phyloP scores from a whole-genome alignment of 495 filamentous ascomycete genomes.

The Tetracladium setigerum region DNA sequence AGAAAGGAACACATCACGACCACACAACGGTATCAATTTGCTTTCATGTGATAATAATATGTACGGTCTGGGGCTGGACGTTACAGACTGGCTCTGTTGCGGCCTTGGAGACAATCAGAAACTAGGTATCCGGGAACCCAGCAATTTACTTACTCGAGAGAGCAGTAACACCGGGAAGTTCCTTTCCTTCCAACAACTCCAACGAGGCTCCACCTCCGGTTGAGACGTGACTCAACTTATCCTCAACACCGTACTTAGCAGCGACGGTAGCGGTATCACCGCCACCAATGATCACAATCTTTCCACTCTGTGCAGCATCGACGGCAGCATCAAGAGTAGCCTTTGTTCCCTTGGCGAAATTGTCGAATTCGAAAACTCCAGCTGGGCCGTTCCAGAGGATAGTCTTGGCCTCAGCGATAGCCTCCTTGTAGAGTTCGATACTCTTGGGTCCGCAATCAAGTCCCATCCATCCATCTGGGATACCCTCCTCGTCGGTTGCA shows the following conservation, averaged over 20 bases:
- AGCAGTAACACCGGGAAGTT: slow-evolving; percentile 85
- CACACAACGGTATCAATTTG: slow-evolving; percentile 14
- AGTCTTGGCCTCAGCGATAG: slow-evolving; percentile 83
- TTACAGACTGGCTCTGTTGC: slow-evolving; percentile 20
- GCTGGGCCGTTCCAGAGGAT: slow-evolving; percentile 99
- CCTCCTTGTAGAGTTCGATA: slow-evolving; percentile 73
- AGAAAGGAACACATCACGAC: slow-evolving; percentile 17
- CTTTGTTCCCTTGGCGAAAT: slow-evolving; percentile 88
- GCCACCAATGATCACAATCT: slow-evolving; percentile 96
- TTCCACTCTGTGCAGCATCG: slow-evolving; percentile 64
- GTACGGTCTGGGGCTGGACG: neutral
- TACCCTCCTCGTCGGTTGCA: slow-evolving; percentile 81
- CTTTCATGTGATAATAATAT: neutral
- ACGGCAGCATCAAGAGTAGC: slow-evolving; percentile 81
- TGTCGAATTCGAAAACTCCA: slow-evolving; percentile 95
- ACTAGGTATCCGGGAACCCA: slow-evolving; percentile 13
- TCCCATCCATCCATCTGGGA: slow-evolving; percentile 96
- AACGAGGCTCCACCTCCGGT: slow-evolving; percentile 94
- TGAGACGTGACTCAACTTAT: slow-evolving; percentile 95
- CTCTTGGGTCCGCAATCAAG: slow-evolving; percentile 89
- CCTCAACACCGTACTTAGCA: slow-evolving; percentile 91
- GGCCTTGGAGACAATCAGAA: slow-evolving; percentile 24
- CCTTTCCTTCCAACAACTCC: slow-evolving; percentile 96
- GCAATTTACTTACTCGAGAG: slow-evolving; percentile 75
- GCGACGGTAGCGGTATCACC: slow-evolving; percentile 98